Evolutionary conservation across 345 rosid species (phyloP).

Genomic region (Pugionium dolabratum): DNA sequence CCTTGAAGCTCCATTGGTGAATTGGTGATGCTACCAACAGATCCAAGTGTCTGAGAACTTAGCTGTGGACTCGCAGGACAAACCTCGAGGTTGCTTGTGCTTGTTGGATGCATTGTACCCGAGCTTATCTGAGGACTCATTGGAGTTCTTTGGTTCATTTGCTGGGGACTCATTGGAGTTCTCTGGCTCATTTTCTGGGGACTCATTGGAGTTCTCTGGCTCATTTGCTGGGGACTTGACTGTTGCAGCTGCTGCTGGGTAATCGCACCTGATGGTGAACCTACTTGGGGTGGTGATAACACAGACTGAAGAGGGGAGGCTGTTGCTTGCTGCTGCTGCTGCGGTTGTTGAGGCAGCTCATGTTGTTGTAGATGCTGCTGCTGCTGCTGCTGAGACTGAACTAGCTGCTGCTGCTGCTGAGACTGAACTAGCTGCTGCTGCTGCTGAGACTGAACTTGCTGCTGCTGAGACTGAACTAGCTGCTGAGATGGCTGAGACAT

Average conservation of each 20-base stretch:
- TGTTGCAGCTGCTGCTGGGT: conserved; percentile 60
- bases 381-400: too few relatives aligned
- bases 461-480: conserved; percentile 44
- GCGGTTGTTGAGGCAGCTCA: too few relatives aligned
- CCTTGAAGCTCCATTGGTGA: conserved; percentile 95
- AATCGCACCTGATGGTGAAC: conserved; percentile 75
- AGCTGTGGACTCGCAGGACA: conserved; percentile 96
- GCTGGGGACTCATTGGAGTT: conserved; percentile 76
- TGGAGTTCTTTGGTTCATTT: conserved; percentile 80
- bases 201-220: conserved; percentile 35
- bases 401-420: conserved; percentile 44
- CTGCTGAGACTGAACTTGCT: conserved; percentile 15
- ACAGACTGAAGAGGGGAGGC: conserved; percentile 73
- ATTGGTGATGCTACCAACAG: conserved; percentile 84
- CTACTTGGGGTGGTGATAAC: conserved; percentile 71
- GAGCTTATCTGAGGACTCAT: conserved; percentile 91
- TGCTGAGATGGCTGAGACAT: conserved; percentile 42
- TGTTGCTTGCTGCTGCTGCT: conserved; percentile 49
- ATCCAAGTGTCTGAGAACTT: conserved; percentile 90
- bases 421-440: conserved; percentile 40
- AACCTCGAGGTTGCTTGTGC: conserved; percentile 73
- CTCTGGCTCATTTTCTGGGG: conserved; percentile 6
- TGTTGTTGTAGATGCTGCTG: too few relatives aligned
- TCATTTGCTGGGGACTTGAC: conserved; percentile 60
- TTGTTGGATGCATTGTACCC: conserved; percentile 71